phyloP scores from a whole-genome alignment of 2,329 filamentous ascomycete genomes.

The Fusarium sulawesiense region DNA sequence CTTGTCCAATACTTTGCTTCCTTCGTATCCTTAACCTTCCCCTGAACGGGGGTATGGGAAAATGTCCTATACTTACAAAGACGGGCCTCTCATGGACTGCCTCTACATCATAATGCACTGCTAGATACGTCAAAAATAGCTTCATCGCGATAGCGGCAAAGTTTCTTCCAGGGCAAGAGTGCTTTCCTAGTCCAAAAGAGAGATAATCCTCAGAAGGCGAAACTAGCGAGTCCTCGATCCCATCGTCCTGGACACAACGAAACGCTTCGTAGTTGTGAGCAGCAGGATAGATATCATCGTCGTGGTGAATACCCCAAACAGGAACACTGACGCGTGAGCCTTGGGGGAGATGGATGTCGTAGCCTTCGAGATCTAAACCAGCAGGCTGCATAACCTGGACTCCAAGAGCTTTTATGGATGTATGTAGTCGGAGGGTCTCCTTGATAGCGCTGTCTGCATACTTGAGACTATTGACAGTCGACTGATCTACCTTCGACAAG shows the following conservation, averaged over 20 bases:
- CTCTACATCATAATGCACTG: neutral
- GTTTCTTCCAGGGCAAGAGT: neutral
- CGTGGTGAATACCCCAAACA: neutral
- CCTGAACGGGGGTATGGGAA: neutral
- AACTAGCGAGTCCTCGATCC: neutral
- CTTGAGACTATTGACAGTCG: rapidly evolving
- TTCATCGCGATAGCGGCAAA: neutral
- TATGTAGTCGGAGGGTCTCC: neutral
- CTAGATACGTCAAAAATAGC: neutral
- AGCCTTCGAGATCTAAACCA: neutral
- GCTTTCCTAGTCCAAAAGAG: neutral
- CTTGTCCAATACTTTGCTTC: neutral
- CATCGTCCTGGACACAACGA: neutral
- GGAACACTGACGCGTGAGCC: neutral
- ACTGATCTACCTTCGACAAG: rapidly evolving
- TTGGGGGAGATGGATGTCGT: neutral
- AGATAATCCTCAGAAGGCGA: neutral
- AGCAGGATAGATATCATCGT: neutral
- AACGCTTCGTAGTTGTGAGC: neutral
- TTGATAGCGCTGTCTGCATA: neutral
- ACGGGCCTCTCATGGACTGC: neutral
- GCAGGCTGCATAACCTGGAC: neutral
- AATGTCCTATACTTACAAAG: neutral
- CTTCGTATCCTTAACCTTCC: neutral
- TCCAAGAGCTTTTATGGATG: neutral